Evolutionary conservation across 495 filamentous ascomycete species (phyloP).

Genomic region (Emericellopsis terricola): DNA sequence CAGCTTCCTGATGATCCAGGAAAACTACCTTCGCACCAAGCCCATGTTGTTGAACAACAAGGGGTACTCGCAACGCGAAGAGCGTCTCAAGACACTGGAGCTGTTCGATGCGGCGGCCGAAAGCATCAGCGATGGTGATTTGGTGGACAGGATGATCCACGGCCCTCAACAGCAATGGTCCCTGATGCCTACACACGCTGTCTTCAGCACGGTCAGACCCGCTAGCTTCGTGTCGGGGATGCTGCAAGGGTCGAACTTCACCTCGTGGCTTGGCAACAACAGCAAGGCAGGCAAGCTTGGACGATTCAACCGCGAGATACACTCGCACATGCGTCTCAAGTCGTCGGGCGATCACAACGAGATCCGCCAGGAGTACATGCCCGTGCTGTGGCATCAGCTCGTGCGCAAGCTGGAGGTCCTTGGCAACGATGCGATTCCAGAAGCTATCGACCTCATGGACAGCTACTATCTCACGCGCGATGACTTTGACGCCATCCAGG

Average conservation of each 20-base stretch:
- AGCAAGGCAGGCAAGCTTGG: constrained; percentile 75
- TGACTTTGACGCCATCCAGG: constrained; percentile 81
- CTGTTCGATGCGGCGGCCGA: constrained; percentile 72
- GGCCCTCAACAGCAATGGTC: constrained; percentile 96
- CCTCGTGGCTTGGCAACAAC: constrained; percentile 86
- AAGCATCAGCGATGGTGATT: constrained; percentile 91
- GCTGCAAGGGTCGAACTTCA: constrained; percentile 48
- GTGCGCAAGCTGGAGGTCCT: constrained; percentile 50
- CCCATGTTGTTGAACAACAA: constrained; percentile 43
- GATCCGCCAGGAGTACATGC: constrained; percentile 85
- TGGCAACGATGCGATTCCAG: constrained; percentile 55
- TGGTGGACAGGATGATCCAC: constrained; percentile 96
- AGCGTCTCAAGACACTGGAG: constrained; percentile 64
- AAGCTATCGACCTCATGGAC: constrained; percentile 84
- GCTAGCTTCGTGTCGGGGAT: constrained; percentile 79
- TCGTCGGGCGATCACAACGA: constrained; percentile 87
- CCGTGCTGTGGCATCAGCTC: constrained; percentile 69
- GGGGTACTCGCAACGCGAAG: constrained; percentile 36
- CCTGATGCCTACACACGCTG: constrained; percentile 92
- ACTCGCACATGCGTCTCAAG: constrained; percentile 88
- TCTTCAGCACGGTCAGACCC: constrained; percentile 86
- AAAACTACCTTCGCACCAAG: constrained; percentile 80
- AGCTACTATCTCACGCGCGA: constrained; percentile 92
- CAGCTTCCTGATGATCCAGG: constrained; percentile 91
- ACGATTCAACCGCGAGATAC: constrained; percentile 82